Conservation (phyloP, 23 red algal genomes). For the Chondrus crispus region DNA sequence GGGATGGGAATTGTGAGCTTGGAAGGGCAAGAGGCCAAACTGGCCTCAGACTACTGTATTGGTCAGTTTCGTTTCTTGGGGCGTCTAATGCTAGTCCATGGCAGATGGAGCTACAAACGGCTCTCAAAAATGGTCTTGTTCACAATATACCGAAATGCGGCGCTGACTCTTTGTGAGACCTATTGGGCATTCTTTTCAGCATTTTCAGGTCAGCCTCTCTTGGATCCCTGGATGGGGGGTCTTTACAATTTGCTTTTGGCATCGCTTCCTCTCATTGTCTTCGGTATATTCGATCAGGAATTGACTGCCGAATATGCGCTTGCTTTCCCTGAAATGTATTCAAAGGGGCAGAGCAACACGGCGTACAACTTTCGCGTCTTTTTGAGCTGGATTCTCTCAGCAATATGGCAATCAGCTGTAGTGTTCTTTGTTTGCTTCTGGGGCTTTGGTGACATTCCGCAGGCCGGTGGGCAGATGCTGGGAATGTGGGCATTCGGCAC, state of each 20-base stretch:
- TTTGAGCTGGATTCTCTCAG: slow-evolving; percentile 64
- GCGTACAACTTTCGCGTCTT: slow-evolving; percentile 70
- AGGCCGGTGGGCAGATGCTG: slow-evolving; percentile 48
- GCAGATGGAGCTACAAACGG: slow-evolving; percentile 94
- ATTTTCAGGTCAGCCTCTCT: slow-evolving; percentile 78
- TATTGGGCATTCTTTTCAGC: slow-evolving; percentile 73
- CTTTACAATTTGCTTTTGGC: slow-evolving; percentile 91
- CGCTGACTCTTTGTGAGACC: slow-evolving; percentile 65
- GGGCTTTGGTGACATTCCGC: slow-evolving; percentile 61
- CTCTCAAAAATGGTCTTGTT: slow-evolving; percentile 74
- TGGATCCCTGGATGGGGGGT: slow-evolving; percentile 88
- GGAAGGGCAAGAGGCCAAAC: slow-evolving; percentile 91
- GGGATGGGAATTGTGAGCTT: slow-evolving; percentile 89
- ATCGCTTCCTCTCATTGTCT: slow-evolving; percentile 69
- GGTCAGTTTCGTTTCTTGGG: slow-evolving; percentile 86
- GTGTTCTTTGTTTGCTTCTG: slow-evolving; percentile 67
- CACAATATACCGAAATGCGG: slow-evolving; percentile 90
- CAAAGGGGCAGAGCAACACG: slow-evolving; percentile 72
- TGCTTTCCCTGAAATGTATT: slow-evolving; percentile 84
- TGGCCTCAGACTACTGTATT: slow-evolving; percentile 91
- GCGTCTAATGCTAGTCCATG: slow-evolving; percentile 94
- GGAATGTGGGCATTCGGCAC: slow-evolving; percentile 69
- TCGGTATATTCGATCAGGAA: slow-evolving; percentile 92
- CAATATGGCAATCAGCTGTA: slow-evolving; percentile 80
- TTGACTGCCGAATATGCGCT: slow-evolving; percentile 77